Base-by-base conservation (phyloP, 306 rosid species). In the Trichosanthes truncata region DNA sequence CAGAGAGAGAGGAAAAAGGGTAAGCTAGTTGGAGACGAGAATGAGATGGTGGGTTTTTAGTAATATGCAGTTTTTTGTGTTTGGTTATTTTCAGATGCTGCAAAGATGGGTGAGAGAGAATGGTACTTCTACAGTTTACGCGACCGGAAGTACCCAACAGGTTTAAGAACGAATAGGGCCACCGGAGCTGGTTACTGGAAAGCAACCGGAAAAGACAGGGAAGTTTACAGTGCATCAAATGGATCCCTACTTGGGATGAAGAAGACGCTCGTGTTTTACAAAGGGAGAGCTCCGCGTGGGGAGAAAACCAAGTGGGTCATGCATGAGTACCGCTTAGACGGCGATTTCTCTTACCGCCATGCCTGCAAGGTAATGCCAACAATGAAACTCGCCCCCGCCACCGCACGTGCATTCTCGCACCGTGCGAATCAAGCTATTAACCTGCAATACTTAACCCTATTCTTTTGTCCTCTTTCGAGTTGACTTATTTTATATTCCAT, bases 181-280 rank as follows among this genome's bases (percentile, higher is more conserved):
- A 93, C 97, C 0, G 89, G 88, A 36, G 85, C 89, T 25, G 97
- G 96, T 1, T 93, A 93, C 84, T 93, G 96, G 97, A 93, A 93
- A 36, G 97, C 97, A 17, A 93, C 96, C 9, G 97, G 97, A 13
- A 91, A 91, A 79, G 97, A 93, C 76, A 86, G 86, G 17, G 87
- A 91, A 4, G 89, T 93, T 0, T 84, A 72, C 84, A 87, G 88
- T 31, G 87, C 83, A 0, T 77, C 85, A 1, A 66, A 49, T 66
- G 87, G 90, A 31, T 68, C 79, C 23, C 33, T 89, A 8, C 82
- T 93, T 12, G 97, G 97, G 1, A 86, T 93, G 96, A 93, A 93
- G 91, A 93, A 93, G 84, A 93, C 97, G 4, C 91, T 91, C 3
- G 97, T 93, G 36, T 93, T 93, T 84, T 93, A 93, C 93, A 91